These are phyloP conservation scores for Pezicula rhizophila DNA, from an alignment of 2,329 filamentous ascomycete species.

Conservation along the genomic window DNA sequence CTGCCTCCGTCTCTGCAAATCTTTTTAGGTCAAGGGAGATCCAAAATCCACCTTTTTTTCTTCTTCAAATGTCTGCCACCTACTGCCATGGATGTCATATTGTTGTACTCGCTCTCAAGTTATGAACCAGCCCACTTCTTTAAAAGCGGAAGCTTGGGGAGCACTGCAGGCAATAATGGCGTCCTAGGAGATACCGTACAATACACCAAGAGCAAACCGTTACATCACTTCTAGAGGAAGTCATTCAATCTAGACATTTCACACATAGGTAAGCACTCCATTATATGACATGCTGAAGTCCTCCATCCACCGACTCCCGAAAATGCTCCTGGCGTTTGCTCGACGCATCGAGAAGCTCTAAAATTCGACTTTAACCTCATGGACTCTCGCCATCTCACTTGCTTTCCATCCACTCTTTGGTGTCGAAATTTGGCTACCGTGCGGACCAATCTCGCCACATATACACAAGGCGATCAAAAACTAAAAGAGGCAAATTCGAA, in stretches of 20 bases:
- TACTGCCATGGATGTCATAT: no score
- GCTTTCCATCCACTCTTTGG: conserved; percentile 55
- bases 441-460: conserved; percentile 56
- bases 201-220: background rate
- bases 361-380: conserved; percentile 64
- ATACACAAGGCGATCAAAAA: conserved; percentile 29
- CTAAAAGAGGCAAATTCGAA: conserved; percentile 18
- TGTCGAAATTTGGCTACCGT: conserved; percentile 50
- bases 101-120: no score
- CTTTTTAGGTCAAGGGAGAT: no score
- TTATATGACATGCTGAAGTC: conserved; percentile 20
- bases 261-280: conserved; percentile 16
- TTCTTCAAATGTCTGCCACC: background rate
- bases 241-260: conserved; percentile 15
- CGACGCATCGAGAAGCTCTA: conserved; percentile 54
- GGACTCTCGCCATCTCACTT: conserved; percentile 33
- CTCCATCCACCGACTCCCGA: conserved; percentile 1
- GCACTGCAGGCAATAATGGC: no score
- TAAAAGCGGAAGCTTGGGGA: no score
- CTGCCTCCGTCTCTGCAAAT: no score
- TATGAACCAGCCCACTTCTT: no score
- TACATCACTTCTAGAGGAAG: background rate
- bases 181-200: background rate
- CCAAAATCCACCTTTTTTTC: no score
- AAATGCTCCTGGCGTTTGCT: conserved; percentile 37